phyloP scores from a whole-genome alignment of 306 rosid genomes.

The Acacia crassicarpa region DNA sequence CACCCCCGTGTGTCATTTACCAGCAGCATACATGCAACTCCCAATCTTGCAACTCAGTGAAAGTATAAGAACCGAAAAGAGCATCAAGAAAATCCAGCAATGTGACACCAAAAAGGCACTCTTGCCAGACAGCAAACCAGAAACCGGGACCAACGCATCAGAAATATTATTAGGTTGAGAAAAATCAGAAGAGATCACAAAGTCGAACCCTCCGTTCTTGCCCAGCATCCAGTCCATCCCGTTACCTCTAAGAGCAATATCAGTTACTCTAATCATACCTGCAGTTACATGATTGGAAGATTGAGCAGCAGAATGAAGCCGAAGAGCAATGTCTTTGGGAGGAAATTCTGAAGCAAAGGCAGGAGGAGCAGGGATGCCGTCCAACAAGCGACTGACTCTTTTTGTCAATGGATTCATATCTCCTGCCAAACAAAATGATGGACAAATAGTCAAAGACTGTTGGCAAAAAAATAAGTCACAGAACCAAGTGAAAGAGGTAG shows the following conservation, averaged over 20 bases:
- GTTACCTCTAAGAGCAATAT: conserved; percentile 48
- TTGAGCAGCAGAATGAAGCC: conserved; percentile 52
- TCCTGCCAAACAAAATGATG: conserved; percentile 39
- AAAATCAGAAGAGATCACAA: conserved; percentile 45
- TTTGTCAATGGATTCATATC: conserved; percentile 48
- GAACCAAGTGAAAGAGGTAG: background rate
- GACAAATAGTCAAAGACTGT: background rate
- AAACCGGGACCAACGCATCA: conserved; percentile 41
- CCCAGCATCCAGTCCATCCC: conserved; percentile 55
- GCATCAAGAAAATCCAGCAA: conserved; percentile 65
- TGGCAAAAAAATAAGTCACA: background rate
- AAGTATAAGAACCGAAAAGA: conserved; percentile 68
- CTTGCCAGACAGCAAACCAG: conserved; percentile 54
- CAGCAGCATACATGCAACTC: conserved; percentile 54
- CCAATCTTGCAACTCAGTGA: conserved; percentile 70
- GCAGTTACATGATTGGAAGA: conserved; percentile 78
- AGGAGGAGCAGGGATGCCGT: conserved; percentile 77
- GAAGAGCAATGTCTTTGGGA: conserved; percentile 53
- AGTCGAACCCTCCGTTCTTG: conserved; percentile 60
- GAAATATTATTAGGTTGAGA: conserved; percentile 36
- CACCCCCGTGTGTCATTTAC: conserved; percentile 34
- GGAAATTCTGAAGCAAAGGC: conserved; percentile 83
- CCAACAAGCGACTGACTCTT: conserved; percentile 57
- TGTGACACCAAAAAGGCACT: conserved; percentile 53
- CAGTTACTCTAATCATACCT: conserved; percentile 78